These are phyloP conservation scores for Pythium vanterpoolii DNA, from an alignment of 352 stramenopile genomes.

Conservation along the genomic window DNA sequence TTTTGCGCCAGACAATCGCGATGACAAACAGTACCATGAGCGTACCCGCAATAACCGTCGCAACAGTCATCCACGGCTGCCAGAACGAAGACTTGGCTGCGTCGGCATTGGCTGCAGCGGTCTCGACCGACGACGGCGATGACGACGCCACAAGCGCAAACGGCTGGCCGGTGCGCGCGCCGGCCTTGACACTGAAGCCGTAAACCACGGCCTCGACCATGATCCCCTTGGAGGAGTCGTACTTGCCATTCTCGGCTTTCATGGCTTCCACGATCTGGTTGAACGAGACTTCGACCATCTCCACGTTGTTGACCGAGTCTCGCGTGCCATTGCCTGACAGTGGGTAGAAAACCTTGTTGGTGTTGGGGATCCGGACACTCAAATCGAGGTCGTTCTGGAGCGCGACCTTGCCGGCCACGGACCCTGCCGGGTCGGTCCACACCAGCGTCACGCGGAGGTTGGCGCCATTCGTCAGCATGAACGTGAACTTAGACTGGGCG, in stretches of 20 bases:
- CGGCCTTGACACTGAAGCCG: conserved; percentile 65
- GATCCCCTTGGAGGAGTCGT: conserved; percentile 34
- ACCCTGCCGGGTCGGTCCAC: conserved; percentile 67
- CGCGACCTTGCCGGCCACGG: conserved; percentile 40
- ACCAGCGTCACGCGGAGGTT: conserved; percentile 68
- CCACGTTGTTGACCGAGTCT: conserved; percentile 71
- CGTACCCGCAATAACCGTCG: conserved; percentile 43
- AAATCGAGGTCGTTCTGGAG: conserved; percentile 77
- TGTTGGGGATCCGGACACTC: conserved; percentile 50
- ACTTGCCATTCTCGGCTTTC: conserved; percentile 23
- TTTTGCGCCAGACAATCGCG: conserved; percentile 45
- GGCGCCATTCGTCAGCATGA: conserved; percentile 46
- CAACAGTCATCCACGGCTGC: conserved; percentile 80
- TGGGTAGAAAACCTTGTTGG: conserved; percentile 49
- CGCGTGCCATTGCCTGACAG: conserved; percentile 56
- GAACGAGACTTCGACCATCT: conserved; percentile 74
- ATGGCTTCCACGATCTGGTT: conserved; percentile 35
- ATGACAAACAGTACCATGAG: conserved; percentile 54
- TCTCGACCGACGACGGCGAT: conserved; percentile 40
- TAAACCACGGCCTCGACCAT: conserved; percentile 60
- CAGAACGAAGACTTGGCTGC: conserved; percentile 33
- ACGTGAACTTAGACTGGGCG: conserved; percentile 44
- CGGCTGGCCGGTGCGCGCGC: conserved; percentile 42
- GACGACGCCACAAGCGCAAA: conserved; percentile 82
- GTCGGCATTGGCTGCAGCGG: conserved; percentile 9